Evolutionary conservation across 2,329 filamentous ascomycete species (phyloP).

Genomic region (Colletotrichum sp.): DNA sequence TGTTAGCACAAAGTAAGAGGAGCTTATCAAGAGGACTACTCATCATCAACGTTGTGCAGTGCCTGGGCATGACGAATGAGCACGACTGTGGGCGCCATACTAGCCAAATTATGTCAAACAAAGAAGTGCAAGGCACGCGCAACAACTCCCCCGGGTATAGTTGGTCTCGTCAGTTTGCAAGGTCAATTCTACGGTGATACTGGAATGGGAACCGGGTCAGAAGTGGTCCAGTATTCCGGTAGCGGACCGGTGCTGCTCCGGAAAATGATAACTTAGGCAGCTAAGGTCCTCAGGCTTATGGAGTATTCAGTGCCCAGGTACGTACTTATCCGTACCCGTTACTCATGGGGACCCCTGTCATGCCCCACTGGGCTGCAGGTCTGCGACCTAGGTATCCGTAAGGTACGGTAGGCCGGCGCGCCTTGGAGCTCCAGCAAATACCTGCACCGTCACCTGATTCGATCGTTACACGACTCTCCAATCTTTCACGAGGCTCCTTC

Average conservation of each 20-base stretch:
- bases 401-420: background rate
- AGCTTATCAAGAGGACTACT: conserved; percentile 31
- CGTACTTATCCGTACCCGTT: background rate
- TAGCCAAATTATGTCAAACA: background rate
- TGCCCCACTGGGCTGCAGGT: background rate
- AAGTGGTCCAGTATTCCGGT: background rate
- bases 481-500: background rate
- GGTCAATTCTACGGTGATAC: background rate
- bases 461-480: background rate
- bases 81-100: conserved; percentile 68
- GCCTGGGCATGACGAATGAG: conserved; percentile 89
- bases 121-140: background rate
- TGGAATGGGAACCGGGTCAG: background rate
- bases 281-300: background rate
- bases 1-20: conserved; percentile 24
- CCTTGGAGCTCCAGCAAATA: background rate
- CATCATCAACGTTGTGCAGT: conserved; percentile 58
- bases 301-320: background rate
- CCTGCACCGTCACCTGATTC: background rate
- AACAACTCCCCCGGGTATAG: background rate
- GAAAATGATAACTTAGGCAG: background rate
- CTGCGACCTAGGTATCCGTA: background rate
- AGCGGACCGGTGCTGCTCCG: background rate
- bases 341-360: background rate
- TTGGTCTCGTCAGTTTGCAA: background rate